Evolutionary conservation across 345 rosid species (phyloP).

Genomic region (Populus alba): DNA sequence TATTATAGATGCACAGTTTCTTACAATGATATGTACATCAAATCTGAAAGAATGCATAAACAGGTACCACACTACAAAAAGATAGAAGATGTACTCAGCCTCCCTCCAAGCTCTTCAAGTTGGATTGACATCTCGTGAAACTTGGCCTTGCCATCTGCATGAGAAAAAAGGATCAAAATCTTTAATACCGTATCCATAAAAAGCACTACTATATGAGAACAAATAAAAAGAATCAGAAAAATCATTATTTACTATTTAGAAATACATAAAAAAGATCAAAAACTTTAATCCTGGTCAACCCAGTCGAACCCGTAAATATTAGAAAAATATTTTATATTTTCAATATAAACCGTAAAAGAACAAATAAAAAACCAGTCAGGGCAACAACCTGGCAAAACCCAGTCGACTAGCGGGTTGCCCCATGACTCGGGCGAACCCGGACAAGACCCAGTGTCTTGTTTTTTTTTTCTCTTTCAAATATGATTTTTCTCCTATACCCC

Average conservation of each 20-base stretch:
- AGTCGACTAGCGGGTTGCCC: too few relatives aligned
- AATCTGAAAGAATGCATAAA: constrained; percentile 50
- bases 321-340: too few relatives aligned
- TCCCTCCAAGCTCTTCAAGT: constrained; percentile 32
- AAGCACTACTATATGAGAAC: neutral
- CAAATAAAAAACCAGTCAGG: too few relatives aligned
- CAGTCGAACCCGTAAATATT: too few relatives aligned
- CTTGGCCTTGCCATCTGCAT: constrained; percentile 89
- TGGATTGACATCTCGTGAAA: constrained; percentile 56
- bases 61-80: constrained; percentile 32
- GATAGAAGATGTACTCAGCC: constrained; percentile 15
- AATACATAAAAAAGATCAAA: neutral
- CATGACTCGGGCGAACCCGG: too few relatives aligned
- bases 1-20: constrained; percentile 40
- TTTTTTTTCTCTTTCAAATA: too few relatives aligned
- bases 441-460: too few relatives aligned
- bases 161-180: neutral
- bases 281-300: too few relatives aligned
- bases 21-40: constrained; percentile 66
- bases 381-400: too few relatives aligned
- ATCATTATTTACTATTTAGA: neutral
- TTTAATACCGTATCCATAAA: neutral
- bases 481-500: too few relatives aligned
- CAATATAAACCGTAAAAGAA: too few relatives aligned
- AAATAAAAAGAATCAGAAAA: neutral